These are phyloP conservation scores for Aspergillus ellipticus DNA, from an alignment of 495 filamentous ascomycete species.

Conservation along the genomic window DNA sequence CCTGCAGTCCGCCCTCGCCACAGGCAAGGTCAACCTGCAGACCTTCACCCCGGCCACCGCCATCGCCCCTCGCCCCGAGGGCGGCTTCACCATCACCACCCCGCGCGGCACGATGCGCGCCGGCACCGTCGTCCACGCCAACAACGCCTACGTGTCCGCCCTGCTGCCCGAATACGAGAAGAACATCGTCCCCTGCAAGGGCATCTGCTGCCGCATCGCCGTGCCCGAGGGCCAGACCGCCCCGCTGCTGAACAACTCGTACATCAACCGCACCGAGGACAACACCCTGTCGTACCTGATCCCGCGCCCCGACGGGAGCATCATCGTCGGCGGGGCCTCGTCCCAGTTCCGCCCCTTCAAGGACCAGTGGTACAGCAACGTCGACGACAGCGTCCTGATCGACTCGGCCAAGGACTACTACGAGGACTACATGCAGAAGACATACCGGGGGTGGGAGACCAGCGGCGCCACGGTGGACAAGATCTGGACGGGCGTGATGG, in stretches of 20 bases:
- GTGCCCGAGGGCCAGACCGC: conserved; percentile 54
- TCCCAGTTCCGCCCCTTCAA: conserved; percentile 47
- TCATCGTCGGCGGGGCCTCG: conserved; percentile 61
- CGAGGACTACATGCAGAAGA: conserved; percentile 50
- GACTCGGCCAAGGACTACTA: conserved; percentile 57
- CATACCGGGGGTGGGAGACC: conserved; percentile 42
- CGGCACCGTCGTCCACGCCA: conserved; percentile 59
- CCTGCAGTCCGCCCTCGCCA: conserved; percentile 47
- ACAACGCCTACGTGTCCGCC: conserved; percentile 66
- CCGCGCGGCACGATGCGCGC: conserved; percentile 51
- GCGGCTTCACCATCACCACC: conserved; percentile 51
- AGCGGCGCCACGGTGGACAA: conserved; percentile 34
- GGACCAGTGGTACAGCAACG: conserved; percentile 54
- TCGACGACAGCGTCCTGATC: conserved; percentile 50
- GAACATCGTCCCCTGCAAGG: conserved; percentile 55
- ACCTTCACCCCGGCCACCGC: conserved; percentile 54
- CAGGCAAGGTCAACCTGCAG: conserved; percentile 55
- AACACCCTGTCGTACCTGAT: conserved; percentile 56
- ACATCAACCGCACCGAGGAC: conserved; percentile 28
- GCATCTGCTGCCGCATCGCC: conserved; percentile 61
- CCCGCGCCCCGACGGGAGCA: conserved; percentile 63
- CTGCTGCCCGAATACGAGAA: conserved; percentile 54
- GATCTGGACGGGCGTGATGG: conserved; percentile 52
- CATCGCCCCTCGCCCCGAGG: conserved; percentile 25
- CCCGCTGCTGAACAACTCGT: conserved; percentile 31